Evolutionary conservation across 2,329 filamentous ascomycete species (phyloP), one percentile per base, ranked within the genome.

Genomic region (Leptographium wingfieldii): DNA sequence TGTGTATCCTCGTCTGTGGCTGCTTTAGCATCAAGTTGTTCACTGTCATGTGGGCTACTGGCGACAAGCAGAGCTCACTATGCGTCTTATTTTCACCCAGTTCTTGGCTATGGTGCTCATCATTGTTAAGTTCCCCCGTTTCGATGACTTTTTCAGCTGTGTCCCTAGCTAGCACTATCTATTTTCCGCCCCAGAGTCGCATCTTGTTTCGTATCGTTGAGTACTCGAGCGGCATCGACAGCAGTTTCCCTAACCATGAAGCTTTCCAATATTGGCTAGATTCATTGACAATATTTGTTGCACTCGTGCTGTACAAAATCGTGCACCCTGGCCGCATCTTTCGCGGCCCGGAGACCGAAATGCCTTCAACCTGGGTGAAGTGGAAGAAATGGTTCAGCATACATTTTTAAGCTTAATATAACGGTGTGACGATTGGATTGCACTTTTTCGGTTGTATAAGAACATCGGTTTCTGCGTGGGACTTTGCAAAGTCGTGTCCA

Each of bases 181-280:
- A 14, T 40, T 16, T 14, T 9, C 5, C 5, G 19, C 16, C 7
- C 19, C 57, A 80, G 59, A 74, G 77, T 40, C 78, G 83, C 40
- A 84, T 86, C 66, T 76, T 84, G 63, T 87, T 80, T 69, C 80
- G 82, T 29, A 72, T 87, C 2, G 68, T 74, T 59, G 81, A 86
- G 67, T 86, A 80, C 65, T 73, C 75, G 0, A 71, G 72, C 9
- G 79, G 79, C 7, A 66, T 77, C 22, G n/a, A 55, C 4, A 63
- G 61, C 53, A 69, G 70, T 43, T 65, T 68, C 5, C 64, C 69
- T 19, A 78, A 76, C 65, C 70, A 72, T 0, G 71, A 81, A 35
- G 74, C 77, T 0, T 73, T 68, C 46, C 72, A 81, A 61, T 79
- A 76, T 74, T 58, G 65, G 1, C 69, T 77, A 2, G 81, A 85